Evolutionary conservation across 2,329 filamentous ascomycete genomes (phyloP), one percentile per base, ranked within the genome.

Genomic region (Diplocarpon rosae): DNA sequence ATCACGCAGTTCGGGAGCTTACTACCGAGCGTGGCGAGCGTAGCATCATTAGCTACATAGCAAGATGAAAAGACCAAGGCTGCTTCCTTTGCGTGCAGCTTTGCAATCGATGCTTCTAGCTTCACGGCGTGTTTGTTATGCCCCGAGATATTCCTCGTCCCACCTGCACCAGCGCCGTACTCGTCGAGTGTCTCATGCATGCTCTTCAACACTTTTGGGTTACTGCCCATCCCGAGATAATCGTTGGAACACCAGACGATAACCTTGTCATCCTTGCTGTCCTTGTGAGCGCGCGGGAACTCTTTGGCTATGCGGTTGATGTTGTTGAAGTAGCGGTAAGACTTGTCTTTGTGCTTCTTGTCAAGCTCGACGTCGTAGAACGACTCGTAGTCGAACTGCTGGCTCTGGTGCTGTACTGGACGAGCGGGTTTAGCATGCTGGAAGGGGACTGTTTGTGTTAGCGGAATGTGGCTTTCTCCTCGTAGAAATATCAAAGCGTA

Each of bases 201-300:
- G 45, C 78, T 78, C 63, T 85, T 79, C 59, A 98, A 69, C 10
- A 98, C 92, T 40, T 85, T 73, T 11, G 78, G 76, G 66, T 96
- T 95, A 57, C 88, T 78, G 36, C 92, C 90, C 92, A 98, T 98
- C 56, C 92, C 92, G 14, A 98, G 78, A 65, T 98, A 98, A 65
- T 98, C 92, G 61, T 98, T 98, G 62, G 90, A 93, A 72, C 92
- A 98, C 92, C 92, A 98, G 17, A 98, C 92, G 1, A 90, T 95
- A 46, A 98, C 92, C 42, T 79, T 79, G 54, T 95, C 87, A 48
- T 90, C 81, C 60, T 78, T 76, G 47, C 74, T 79, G 13, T 85
- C 76, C 74, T 93, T 94, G 66, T 98, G 92, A 37, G 92, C 92
- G 53, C 85, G 85, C 27, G 92, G 92, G 52, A 98, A 98, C 53